These are phyloP conservation scores for Crithidia sp. DNA, from an alignment of 208 protist genomes.

Conservation along the genomic window DNA sequence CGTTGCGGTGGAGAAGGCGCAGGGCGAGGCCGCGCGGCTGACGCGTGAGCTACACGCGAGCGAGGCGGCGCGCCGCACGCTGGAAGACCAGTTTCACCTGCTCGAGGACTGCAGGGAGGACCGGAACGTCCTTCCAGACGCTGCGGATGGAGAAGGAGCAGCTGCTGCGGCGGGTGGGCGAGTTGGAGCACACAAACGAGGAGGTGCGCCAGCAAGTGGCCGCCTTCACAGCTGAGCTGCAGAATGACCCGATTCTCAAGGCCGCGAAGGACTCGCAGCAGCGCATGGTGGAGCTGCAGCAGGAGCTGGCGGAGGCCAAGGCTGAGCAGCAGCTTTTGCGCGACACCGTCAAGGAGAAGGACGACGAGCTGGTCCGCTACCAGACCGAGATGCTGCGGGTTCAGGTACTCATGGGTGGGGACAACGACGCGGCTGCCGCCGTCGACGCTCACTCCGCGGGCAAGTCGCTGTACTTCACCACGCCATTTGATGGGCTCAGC, in stretches of 20 bases:
- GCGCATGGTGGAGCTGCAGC: conserved; percentile 63
- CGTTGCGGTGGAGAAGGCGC: conserved; percentile 49
- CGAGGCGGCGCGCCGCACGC: conserved; percentile 73
- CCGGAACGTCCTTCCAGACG: conserved; percentile 37
- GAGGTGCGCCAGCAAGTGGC: conserved; percentile 81
- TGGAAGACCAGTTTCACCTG: conserved; percentile 80
- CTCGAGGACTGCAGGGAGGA: conserved; percentile 55
- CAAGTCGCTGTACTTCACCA: not conserved
- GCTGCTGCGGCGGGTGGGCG: conserved; percentile 68
- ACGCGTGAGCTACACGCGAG: conserved; percentile 89
- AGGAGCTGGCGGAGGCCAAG: conserved; percentile 52
- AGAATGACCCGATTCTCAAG: conserved; percentile 83
- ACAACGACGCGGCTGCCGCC: conserved; percentile 7
- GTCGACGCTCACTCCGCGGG: not conserved
- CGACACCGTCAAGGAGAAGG: conserved; percentile 62
- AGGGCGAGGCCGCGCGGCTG: conserved; percentile 64
- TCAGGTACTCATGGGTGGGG: conserved; percentile 36
- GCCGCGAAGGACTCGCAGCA: conserved; percentile 78
- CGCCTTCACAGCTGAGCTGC: conserved; percentile 86
- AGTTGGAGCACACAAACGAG: conserved; percentile 82
- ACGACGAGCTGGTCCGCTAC: conserved; percentile 72
- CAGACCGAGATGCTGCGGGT: conserved; percentile 76
- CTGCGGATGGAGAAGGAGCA: conserved; percentile 74
- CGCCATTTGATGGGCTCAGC: conserved; percentile 11
- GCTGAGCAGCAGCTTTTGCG: conserved; percentile 52